Percentiles rank a stretch among this genome's conserved stretches.
phyloP scores from a whole-genome alignment of 495 filamentous ascomycete species.

The Collariella sp. region DNA sequence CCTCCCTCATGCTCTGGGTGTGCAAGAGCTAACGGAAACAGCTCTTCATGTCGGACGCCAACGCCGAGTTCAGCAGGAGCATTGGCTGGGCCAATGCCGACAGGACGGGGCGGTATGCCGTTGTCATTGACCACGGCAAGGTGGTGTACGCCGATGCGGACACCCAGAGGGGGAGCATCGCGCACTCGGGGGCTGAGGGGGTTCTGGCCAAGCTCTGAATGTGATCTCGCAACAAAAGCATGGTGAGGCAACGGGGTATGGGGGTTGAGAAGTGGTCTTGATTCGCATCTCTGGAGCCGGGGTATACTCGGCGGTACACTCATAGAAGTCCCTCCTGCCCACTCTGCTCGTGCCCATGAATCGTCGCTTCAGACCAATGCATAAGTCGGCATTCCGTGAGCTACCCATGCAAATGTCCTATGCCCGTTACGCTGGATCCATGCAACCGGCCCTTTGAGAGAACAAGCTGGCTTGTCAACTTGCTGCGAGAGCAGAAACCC shows the following conservation, averaged over 20 bases:
- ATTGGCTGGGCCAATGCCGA: conserved; percentile 74
- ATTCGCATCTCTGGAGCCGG: conserved; percentile 6
- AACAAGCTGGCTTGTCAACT: conserved; percentile 20
- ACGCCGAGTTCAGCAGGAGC: conserved; percentile 66
- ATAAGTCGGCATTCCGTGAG: conserved; percentile 29
- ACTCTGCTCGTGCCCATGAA: not conserved
- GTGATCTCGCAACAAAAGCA: not conserved
- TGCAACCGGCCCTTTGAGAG: conserved; percentile 26
- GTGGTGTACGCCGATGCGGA: conserved; percentile 81
- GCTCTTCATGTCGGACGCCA: conserved; percentile 81
- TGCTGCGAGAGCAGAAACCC: conserved; percentile 22
- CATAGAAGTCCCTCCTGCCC: not conserved
- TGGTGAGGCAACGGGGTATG: not conserved
- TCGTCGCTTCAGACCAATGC: conserved; percentile 16
- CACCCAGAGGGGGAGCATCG: conserved; percentile 56
- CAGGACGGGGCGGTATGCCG: conserved; percentile 71
- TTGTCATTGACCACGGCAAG: conserved; percentile 85
- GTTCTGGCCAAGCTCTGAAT: conserved; percentile 59
- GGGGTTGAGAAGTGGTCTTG: conserved; percentile 8
- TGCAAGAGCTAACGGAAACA: conserved; percentile 25
- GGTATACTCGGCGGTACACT: not conserved
- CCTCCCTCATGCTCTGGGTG: not conserved
- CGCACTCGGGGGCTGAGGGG: conserved; percentile 64
- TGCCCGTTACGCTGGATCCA: conserved; percentile 22
- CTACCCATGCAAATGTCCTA: conserved; percentile 30